Percentiles rank a stretch among this genome's conserved stretches.
phyloP scores from a whole-genome alignment of 495 filamentous ascomycete genomes.

The Talaromyces thailandensis region DNA sequence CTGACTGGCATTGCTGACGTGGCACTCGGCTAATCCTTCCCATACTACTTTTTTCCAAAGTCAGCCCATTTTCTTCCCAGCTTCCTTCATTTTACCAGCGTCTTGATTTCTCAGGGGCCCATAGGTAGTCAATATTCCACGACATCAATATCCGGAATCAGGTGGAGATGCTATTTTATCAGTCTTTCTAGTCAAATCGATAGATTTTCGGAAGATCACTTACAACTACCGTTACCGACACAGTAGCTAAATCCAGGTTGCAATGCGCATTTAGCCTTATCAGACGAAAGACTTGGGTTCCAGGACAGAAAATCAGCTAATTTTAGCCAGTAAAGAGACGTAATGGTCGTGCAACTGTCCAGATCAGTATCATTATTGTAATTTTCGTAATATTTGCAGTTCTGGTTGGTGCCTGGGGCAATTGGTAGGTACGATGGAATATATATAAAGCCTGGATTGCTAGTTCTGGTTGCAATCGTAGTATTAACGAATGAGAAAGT shows the following conservation, averaged over 20 bases:
- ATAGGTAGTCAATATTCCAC: too few relatives aligned
- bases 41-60: too few relatives aligned
- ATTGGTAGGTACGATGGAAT: constrained; percentile 1
- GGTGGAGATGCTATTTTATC: too few relatives aligned
- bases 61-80: too few relatives aligned
- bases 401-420: constrained; percentile 4
- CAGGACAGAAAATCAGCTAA: constrained; percentile 4
- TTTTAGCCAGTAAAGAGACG: background rate
- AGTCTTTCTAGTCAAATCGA: too few relatives aligned
- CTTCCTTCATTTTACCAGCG: too few relatives aligned
- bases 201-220: too few relatives aligned
- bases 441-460: constrained; percentile 2
- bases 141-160: too few relatives aligned
- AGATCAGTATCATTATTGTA: constrained; percentile 1
- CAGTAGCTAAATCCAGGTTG: constrained; percentile 10
- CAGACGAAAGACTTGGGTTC: constrained; percentile 8
- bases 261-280: constrained; percentile 1
- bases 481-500: constrained; percentile 1
- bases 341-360: constrained; percentile 3
- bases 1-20: too few relatives aligned
- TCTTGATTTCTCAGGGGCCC: too few relatives aligned
- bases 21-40: too few relatives aligned
- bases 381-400: constrained; percentile 6
- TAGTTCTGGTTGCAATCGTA: background rate
- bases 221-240: background rate